phyloP scores from a whole-genome alignment of 2,329 filamentous ascomycete species.

The Bipolaris sorokiniana region DNA sequence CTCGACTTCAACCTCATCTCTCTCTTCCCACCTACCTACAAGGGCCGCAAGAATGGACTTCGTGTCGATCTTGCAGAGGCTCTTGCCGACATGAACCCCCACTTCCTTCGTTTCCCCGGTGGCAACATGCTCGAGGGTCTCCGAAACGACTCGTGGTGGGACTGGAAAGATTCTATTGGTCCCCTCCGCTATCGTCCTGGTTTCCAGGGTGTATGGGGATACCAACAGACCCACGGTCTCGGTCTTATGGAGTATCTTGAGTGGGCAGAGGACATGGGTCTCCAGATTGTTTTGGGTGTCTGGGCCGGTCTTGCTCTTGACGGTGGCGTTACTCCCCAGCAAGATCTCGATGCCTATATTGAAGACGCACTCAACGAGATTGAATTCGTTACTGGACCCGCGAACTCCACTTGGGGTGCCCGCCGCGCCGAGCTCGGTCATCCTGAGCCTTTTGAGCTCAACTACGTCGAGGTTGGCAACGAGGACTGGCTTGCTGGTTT shows the following conservation, averaged over 20 bases:
- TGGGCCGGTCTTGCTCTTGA: constrained; percentile 55
- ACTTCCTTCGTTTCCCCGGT: constrained; percentile 59
- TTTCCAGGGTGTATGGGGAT: constrained; percentile 54
- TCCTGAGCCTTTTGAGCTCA: constrained; percentile 46
- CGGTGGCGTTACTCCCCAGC: constrained; percentile 45
- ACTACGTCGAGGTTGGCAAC: constrained; percentile 50
- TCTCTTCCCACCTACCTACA: constrained; percentile 62
- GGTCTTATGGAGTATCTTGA: constrained; percentile 58
- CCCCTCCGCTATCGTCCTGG: constrained; percentile 57
- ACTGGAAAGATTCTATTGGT: constrained; percentile 60
- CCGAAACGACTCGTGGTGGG: constrained; percentile 34
- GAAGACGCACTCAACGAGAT: constrained; percentile 49
- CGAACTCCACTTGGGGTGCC: constrained; percentile 43
- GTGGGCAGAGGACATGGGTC: constrained; percentile 55
- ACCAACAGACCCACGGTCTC: constrained; percentile 54
- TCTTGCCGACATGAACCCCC: constrained; percentile 51
- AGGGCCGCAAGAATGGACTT: constrained; percentile 58
- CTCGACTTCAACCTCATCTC: constrained; percentile 59
- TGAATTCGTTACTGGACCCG: constrained; percentile 42
- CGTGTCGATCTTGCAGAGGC: constrained; percentile 58
- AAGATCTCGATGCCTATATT: constrained; percentile 48
- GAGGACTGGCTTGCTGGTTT: constrained; percentile 48
- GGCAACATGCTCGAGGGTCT: constrained; percentile 56
- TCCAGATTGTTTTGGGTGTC: constrained; percentile 53
- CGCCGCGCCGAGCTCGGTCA: constrained; percentile 46